Conservation (phyloP, 2,329 filamentous ascomycete genomes). For the Trichoderma hamatum region DNA sequence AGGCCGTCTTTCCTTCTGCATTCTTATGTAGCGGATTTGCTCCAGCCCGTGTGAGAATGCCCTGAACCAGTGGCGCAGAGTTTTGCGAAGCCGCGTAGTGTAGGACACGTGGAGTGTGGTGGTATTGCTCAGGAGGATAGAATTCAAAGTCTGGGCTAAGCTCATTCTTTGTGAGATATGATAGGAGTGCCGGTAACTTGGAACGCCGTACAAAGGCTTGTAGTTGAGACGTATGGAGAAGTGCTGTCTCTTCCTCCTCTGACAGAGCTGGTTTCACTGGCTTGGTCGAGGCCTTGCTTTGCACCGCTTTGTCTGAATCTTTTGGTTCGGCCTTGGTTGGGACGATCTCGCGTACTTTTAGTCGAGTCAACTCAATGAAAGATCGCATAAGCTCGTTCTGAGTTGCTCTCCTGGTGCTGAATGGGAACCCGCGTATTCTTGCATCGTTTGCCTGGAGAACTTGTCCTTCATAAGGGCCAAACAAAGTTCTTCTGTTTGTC, state of each 20-base stretch:
- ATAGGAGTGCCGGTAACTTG: slow-evolving; percentile 82
- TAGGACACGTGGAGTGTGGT: slow-evolving; percentile 80
- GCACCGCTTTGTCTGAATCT: slow-evolving; percentile 45
- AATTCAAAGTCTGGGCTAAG: slow-evolving; percentile 76
- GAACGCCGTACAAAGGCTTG: slow-evolving; percentile 86
- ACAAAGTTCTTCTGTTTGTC: slow-evolving; percentile 84
- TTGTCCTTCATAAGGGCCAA: slow-evolving; percentile 88
- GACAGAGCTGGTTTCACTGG: slow-evolving; percentile 65
- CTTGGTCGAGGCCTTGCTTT: slow-evolving; percentile 48
- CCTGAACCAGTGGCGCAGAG: slow-evolving; percentile 73
- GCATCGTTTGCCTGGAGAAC: slow-evolving; percentile 78
- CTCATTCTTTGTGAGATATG: slow-evolving; percentile 78
- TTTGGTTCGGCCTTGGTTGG: slow-evolving; percentile 59
- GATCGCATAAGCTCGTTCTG: slow-evolving; percentile 93
- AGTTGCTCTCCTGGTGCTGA: slow-evolving; percentile 87
- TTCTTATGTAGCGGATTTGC: slow-evolving; percentile 75
- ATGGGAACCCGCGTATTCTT: slow-evolving; percentile 84
- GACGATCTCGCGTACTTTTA: slow-evolving; percentile 81
- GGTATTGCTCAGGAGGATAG: slow-evolving; percentile 68
- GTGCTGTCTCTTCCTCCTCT: slow-evolving; percentile 80
- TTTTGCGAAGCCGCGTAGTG: slow-evolving; percentile 86
- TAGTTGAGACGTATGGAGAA: slow-evolving; percentile 85
- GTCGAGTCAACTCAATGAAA: slow-evolving; percentile 88
- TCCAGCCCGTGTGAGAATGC: slow-evolving; percentile 72
- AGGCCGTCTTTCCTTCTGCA: slow-evolving; percentile 78